Evolutionary conservation across 345 rosid genomes (phyloP), one percentile per base, ranked within the genome.

Genomic region (Clarkia xantiana): DNA sequence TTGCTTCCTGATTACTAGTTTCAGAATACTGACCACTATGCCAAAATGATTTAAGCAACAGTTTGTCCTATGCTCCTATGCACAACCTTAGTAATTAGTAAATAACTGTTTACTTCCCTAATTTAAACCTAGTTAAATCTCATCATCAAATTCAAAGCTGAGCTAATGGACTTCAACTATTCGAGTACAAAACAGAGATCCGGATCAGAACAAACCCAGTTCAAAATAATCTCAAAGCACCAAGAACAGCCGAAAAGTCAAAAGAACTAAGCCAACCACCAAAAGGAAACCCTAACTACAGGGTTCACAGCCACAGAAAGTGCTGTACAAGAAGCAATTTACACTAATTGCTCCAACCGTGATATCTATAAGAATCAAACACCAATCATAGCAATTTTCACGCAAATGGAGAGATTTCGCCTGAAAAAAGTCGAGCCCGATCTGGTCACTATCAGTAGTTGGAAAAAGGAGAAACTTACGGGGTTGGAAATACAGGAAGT

Each of bases 181-280:
- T 5, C 8, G 11, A 15, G 12, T 1, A 9, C 49, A 3, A 46
- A 3, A 17, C 7, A 20, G 14, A 10, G 49, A 46, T 58, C 50
- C 42, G 43, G 20, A 44, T 20, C 43, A 18, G 40, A 19, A 49
- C 17, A 40, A 48, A 55, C 18, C 49, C 51, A 49, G 39, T 47
- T 43, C 61, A 44, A 16, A 53, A 65, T 58, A 59, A 60, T 66
- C 55, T 47, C n/a, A 23, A 49, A 17, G 44, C 46, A 41, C 40
- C 20, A 19, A 12, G n/a, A 55, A 40, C 19, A 18, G 42, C 51
- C 38, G 29, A n/a, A 20, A n/a, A 54, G 14, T 25, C 43, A 16
- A 46, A 49, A 41, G 22, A 47, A 13, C 10, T 18, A 52, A 41
- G 41, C 45, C 10, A 44, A 47, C 47, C 25, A 42, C n/a, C 58